Percentiles rank a stretch among this genome's conserved stretches.
Evolutionary conservation across 1,139 yeast species (phyloP).

Genomic region (Zygotorulaspora mrakii): DNA sequence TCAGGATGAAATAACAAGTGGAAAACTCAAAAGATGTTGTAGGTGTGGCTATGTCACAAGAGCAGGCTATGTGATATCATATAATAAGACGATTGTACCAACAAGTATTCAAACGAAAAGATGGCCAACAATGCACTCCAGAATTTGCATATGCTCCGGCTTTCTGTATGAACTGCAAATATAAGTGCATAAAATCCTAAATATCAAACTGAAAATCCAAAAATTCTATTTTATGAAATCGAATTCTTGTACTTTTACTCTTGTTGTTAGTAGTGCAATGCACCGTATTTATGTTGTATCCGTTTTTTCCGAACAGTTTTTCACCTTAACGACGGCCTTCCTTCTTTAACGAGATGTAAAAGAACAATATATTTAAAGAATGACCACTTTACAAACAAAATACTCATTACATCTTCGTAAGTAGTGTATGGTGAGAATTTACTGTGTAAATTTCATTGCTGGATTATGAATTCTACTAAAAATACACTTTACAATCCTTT

Average conservation of each 20-base stretch:
- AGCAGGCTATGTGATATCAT: conserved; percentile 34
- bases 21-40: conserved; percentile 34
- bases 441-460: background rate
- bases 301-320: too few relatives aligned
- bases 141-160: conserved; percentile 37
- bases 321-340: too few relatives aligned
- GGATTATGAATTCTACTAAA: background rate
- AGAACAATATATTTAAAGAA: too few relatives aligned
- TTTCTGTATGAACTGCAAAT: conserved; percentile 31
- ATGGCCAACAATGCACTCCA: conserved; percentile 38
- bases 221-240: too few relatives aligned
- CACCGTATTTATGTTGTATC: too few relatives aligned
- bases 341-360: too few relatives aligned
- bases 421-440: too few relatives aligned
- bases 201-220: too few relatives aligned
- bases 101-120: conserved; percentile 36
- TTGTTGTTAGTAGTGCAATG: too few relatives aligned
- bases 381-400: too few relatives aligned
- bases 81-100: conserved; percentile 34
- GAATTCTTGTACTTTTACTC: too few relatives aligned
- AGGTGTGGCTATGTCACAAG: conserved; percentile 37
- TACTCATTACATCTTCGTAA: too few relatives aligned
- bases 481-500: conserved; percentile 18
- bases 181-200: background rate
- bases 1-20: conserved; percentile 20